Evolutionary conservation across 176 grass and related monocot genomes (phyloP).

Genomic region (Canna indica): DNA sequence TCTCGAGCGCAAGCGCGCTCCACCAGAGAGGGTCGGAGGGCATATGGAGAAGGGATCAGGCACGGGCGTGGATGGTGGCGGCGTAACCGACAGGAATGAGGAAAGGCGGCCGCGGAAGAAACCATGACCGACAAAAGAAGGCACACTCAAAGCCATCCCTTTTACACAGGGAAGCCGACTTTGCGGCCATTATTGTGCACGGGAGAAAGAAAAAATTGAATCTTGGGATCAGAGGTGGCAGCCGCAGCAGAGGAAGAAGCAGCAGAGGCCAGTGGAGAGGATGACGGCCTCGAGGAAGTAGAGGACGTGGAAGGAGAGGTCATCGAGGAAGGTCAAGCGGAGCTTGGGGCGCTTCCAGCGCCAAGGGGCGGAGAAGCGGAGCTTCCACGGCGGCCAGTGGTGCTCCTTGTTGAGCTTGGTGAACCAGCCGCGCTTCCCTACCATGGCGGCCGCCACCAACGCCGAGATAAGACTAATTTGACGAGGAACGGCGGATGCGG

Average conservation of each 20-base stretch:
- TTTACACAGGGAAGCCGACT: not conserved
- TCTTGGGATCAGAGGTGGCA: constrained; percentile 28
- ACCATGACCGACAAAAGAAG: no score
- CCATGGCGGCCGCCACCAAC: not conserved
- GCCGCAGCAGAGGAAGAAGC: constrained; percentile 35
- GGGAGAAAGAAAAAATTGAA: not conserved
- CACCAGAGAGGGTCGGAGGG: no score
- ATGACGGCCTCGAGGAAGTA: constrained; percentile 54
- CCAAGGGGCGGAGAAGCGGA: constrained; percentile 7
- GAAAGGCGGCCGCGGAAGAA: not conserved
- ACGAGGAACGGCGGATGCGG: no score
- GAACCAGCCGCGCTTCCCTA: constrained; percentile 17
- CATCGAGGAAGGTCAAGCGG: constrained; percentile 46
- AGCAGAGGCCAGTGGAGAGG: constrained; percentile 41
- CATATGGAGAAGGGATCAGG: no score
- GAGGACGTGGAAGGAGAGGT: constrained; percentile 52
- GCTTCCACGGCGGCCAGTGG: constrained; percentile 19
- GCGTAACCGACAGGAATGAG: no score
- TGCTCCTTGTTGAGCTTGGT: constrained; percentile 28
- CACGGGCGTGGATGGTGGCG: no score
- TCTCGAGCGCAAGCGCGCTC: not conserved
- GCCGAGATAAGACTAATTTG: no score
- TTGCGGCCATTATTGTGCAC: no score
- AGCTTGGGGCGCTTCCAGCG: constrained; percentile 27
- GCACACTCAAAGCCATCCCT: not conserved